Percentiles rank a stretch among this genome's conserved stretches.
These are phyloP conservation scores for Xerocomellus chrysenteron DNA, from an alignment of 768 basidiomycete species.

Conservation along the genomic window DNA sequence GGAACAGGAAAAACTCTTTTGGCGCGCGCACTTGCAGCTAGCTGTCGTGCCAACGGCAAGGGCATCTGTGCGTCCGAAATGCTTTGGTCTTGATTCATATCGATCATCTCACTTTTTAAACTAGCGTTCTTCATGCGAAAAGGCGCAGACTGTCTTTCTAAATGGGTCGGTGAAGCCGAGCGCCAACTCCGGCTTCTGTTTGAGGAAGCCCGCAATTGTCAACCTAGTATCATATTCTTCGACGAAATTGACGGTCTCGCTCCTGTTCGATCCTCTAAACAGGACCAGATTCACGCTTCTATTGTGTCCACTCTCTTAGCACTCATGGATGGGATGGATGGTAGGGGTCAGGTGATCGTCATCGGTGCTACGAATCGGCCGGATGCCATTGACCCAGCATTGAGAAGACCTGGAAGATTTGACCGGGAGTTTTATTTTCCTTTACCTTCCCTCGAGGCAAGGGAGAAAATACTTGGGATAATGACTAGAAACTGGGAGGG, in stretches of 20 bases:
- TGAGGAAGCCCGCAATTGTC: conserved; percentile 89
- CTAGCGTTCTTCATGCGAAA: conserved; percentile 99
- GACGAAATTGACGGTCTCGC: conserved; percentile 99
- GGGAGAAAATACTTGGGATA: conserved; percentile 86
- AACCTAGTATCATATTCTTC: conserved; percentile 98
- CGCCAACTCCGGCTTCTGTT: conserved; percentile 92
- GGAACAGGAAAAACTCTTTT: conserved; percentile 98
- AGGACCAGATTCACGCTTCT: conserved; percentile 98
- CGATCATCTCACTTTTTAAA: background rate
- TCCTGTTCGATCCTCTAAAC: conserved; percentile 96
- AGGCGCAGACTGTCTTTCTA: conserved; percentile 95
- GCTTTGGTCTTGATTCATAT: background rate
- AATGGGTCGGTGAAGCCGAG: conserved; percentile 99
- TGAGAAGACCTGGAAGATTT: conserved; percentile 91
- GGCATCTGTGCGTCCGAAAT: conserved; percentile 70
- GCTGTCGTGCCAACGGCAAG: conserved; percentile 81
- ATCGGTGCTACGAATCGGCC: conserved; percentile 98
- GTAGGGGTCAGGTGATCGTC: conserved; percentile 93
- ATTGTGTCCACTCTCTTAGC: conserved; percentile 95
- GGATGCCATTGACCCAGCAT: conserved; percentile 95
- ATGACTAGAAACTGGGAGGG: conserved; percentile 91
- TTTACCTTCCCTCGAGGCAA: conserved; percentile 76
- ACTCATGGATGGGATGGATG: conserved; percentile 99
- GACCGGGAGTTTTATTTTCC: conserved; percentile 99
- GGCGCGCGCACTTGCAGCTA: conserved; percentile 91